Base-by-base conservation (phyloP, 495 filamentous ascomycete species). In the Hypoxylon lenormandii region DNA sequence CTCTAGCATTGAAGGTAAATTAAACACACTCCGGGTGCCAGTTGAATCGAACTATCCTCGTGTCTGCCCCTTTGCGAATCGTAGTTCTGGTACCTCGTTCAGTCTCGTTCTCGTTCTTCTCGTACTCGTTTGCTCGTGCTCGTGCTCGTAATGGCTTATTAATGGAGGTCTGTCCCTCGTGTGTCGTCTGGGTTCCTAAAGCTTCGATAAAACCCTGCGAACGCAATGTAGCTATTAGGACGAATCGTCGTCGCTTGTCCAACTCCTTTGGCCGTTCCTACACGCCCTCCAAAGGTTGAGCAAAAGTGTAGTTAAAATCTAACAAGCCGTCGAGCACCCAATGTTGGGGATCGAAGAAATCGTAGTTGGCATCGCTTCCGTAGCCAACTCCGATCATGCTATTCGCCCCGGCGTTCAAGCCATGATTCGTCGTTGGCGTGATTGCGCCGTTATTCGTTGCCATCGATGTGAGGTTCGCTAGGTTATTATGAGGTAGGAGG, bases 281-380 rank as follows among this genome's bases (percentile, higher is more conserved):
- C 64, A 78, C 72, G 65, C 79, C 80, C 64, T 84, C 82, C 47
- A 84, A 74, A 0, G 82, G 78, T 49, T 76, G 79, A 38, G 76
- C 79, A 72, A 81, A 87, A 2, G 79, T 81, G 76, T 91, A 92
- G 54, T 92, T 92, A 72, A 95, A 88, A 75, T 94, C 91, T 57
- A 93, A 84, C 52, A 93, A 79, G 18, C 91, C 90, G 72, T 97
- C 93, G 48, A 97, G 82, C 81, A 94, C 89, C 93, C 93, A 96
- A 76, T 92, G 91, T 72, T 96, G 80, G 0, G 93, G 91, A 80
- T 97, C 93, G 74, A 93, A 96, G 43, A 93, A 89, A 71, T 94
- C 91, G 77, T 92, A 92, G 58, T 86, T 89, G 22, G 86, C 80
- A 72, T 88, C 85, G 36, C 67, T 76, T 68, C 88, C 83, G 76